A percentile compares a stretch with the other conserved stretches of the same genome.
phyloP scores from a whole-genome alignment of 2,329 filamentous ascomycete species.

The Ophiostoma himal-ulmi region DNA sequence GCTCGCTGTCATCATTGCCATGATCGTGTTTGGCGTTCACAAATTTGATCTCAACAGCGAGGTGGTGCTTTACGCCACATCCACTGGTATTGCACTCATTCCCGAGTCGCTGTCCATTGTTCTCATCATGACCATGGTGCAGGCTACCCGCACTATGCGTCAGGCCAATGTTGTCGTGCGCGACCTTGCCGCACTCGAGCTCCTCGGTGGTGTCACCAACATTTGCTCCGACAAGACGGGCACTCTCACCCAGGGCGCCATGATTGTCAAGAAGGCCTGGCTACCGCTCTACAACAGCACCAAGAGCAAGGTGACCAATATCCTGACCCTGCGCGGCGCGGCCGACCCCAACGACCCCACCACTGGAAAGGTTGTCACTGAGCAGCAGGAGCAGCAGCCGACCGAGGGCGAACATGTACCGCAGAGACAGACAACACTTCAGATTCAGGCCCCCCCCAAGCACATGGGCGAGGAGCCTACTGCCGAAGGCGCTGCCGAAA shows the following conservation, averaged over 20 bases:
- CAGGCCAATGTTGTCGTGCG: slow-evolving; percentile 60
- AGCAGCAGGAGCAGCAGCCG: slow-evolving; percentile 40
- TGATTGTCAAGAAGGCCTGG: slow-evolving; percentile 64
- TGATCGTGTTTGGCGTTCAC: slow-evolving; percentile 58
- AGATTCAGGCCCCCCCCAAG: neutral
- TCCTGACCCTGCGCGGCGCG: slow-evolving; percentile 56
- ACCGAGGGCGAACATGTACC: neutral
- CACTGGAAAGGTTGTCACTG: slow-evolving; percentile 49
- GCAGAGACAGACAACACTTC: neutral
- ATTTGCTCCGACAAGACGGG: slow-evolving; percentile 72
- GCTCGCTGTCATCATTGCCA: slow-evolving; percentile 56
- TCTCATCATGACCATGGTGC: slow-evolving; percentile 64
- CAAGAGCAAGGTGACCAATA: slow-evolving; percentile 31
- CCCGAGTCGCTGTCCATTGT: slow-evolving; percentile 63
- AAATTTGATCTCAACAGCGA: slow-evolving; percentile 50
- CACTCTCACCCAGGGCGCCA: slow-evolving; percentile 62
- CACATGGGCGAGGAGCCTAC: neutral
- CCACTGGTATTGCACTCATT: slow-evolving; percentile 58
- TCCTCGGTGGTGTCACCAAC: slow-evolving; percentile 64
- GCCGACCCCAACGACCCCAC: slow-evolving; percentile 58
- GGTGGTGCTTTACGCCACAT: slow-evolving; percentile 56
- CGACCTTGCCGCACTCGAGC: slow-evolving; percentile 62
- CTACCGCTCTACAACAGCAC: slow-evolving; percentile 41
- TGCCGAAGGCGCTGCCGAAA: neutral
- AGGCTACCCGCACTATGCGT: slow-evolving; percentile 60